These are phyloP conservation scores for Boletellus sp. DNA, from an alignment of 1,284 basidiomycete genomes.

Conservation along the genomic window DNA sequence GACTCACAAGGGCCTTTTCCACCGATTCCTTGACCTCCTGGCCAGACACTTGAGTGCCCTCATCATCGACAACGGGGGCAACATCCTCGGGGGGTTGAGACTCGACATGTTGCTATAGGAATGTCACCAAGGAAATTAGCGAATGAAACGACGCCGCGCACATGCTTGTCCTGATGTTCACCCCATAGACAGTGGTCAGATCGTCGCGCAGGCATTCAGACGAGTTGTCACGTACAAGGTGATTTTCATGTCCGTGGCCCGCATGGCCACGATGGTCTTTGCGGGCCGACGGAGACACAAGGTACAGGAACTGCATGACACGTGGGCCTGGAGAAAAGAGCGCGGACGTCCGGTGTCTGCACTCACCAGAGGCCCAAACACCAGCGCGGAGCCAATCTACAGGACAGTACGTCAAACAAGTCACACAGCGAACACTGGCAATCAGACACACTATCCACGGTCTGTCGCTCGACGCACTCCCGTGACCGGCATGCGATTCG, in stretches of 20 bases:
- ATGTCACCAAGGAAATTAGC: constrained; percentile 5
- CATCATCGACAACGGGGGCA: constrained; percentile 29
- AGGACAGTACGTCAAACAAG: not conserved
- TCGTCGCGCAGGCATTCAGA: not conserved
- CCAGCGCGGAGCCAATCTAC: constrained; percentile 32
- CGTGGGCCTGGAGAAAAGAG: not conserved
- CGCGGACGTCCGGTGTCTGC: not conserved
- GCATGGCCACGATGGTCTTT: constrained; percentile 22
- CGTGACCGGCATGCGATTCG: constrained; percentile 21
- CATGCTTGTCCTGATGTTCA: constrained; percentile 7
- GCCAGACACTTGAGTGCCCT: constrained; percentile 31
- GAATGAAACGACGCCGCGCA: constrained; percentile 8
- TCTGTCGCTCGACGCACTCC: constrained; percentile 19
- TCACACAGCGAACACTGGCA: not conserved
- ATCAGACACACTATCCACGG: constrained; percentile 29
- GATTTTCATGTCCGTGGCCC: constrained; percentile 19
- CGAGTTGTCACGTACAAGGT: constrained; percentile 21
- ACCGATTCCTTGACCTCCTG: constrained; percentile 37
- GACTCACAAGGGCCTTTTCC: constrained; percentile 33
- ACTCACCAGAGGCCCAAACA: constrained; percentile 32
- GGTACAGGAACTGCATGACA: constrained; percentile 27
- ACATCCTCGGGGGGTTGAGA: constrained; percentile 8
- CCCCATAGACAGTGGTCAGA: constrained; percentile 20
- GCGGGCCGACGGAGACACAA: constrained; percentile 31
- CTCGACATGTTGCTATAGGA: constrained; percentile 19